phyloP scores from a whole-genome alignment of 1,284 basidiomycete species.

The Microbotryum lychnidis-dioicae region DNA sequence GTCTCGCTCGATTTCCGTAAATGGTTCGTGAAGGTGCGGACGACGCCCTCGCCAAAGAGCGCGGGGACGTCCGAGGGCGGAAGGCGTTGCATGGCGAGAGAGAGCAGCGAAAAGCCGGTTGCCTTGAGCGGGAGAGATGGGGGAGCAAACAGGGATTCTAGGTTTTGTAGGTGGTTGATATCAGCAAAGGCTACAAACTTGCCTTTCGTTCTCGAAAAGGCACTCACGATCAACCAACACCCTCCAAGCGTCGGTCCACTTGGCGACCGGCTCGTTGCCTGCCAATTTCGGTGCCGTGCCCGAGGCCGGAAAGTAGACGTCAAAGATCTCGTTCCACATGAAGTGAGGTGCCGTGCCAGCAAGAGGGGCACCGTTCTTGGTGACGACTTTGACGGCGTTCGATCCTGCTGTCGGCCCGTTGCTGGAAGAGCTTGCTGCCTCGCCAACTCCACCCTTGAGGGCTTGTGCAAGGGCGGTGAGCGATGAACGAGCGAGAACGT shows the following conservation, averaged over 20 bases:
- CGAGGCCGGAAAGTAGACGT: constrained; percentile 55
- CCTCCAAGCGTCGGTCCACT: constrained; percentile 83
- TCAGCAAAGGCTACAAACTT: background rate
- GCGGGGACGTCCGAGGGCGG: constrained; percentile 62
- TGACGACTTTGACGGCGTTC: constrained; percentile 26
- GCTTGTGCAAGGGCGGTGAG: constrained; percentile 59
- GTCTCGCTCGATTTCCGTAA: constrained; percentile 53
- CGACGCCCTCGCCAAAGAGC: constrained; percentile 90
- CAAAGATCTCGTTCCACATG: constrained; percentile 78
- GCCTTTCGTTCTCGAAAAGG: background rate
- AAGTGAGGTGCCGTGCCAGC: constrained; percentile 82
- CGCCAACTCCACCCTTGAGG: constrained; percentile 48
- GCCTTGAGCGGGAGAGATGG: constrained; percentile 84
- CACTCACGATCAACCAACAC: constrained; percentile 76
- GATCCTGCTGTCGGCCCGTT: constrained; percentile 25
- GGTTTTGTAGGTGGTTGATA: background rate
- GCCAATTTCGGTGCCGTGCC: constrained; percentile 23
- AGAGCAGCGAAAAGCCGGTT: constrained; percentile 91
- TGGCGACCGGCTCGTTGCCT: constrained; percentile 46
- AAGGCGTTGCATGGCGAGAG: constrained; percentile 65
- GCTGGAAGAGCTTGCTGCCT: constrained; percentile 35
- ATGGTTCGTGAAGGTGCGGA: constrained; percentile 95
- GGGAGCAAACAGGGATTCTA: constrained; percentile 78
- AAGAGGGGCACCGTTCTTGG: constrained; percentile 43
- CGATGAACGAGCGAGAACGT: constrained; percentile 46